phyloP scores from a whole-genome alignment of 2,329 filamentous ascomycete genomes.

The Microdochium nivale region DNA sequence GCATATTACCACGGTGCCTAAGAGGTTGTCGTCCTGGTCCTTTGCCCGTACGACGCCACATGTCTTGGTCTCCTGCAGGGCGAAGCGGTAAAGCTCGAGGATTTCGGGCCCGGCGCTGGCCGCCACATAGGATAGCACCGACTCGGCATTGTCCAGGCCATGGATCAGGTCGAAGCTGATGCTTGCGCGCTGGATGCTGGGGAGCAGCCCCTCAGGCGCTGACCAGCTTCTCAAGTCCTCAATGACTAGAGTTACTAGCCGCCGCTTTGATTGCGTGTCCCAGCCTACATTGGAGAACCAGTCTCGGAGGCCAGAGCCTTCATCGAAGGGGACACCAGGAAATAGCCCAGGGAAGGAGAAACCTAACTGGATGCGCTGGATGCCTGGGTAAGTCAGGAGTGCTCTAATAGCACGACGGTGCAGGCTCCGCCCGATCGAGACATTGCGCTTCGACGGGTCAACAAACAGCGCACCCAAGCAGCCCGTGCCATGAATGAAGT shows the following conservation, averaged over 20 bases:
- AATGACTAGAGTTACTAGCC: constrained; percentile 61
- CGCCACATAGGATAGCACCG: constrained; percentile 66
- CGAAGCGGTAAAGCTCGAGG: constrained; percentile 69
- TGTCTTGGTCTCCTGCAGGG: constrained; percentile 59
- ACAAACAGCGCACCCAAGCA: constrained; percentile 84
- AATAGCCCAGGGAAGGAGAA: constrained; percentile 78
- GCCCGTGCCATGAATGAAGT: constrained; percentile 64
- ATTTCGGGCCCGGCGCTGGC: constrained; percentile 69
- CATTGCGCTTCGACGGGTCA: constrained; percentile 74
- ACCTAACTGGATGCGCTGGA: constrained; percentile 77
- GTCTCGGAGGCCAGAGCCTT: constrained; percentile 43
- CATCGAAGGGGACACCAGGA: constrained; percentile 64
- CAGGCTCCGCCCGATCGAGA: constrained; percentile 84
- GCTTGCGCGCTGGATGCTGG: constrained; percentile 62
- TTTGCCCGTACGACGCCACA: constrained; percentile 82
- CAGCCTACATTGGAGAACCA: constrained; percentile 92
- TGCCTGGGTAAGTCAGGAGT: constrained; percentile 58
- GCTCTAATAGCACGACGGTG: constrained; percentile 77
- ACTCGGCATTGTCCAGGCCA: constrained; percentile 66
- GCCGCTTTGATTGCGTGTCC: constrained; percentile 58
- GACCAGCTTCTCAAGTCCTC: constrained; percentile 64
- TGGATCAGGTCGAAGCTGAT: constrained; percentile 79
- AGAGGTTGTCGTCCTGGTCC: constrained; percentile 54
- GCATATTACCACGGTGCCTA: constrained; percentile 76
- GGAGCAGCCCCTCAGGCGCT: constrained; percentile 67